phyloP scores from a whole-genome alignment of 106 monocot species.

The Alisma plantagoaquatica region DNA sequence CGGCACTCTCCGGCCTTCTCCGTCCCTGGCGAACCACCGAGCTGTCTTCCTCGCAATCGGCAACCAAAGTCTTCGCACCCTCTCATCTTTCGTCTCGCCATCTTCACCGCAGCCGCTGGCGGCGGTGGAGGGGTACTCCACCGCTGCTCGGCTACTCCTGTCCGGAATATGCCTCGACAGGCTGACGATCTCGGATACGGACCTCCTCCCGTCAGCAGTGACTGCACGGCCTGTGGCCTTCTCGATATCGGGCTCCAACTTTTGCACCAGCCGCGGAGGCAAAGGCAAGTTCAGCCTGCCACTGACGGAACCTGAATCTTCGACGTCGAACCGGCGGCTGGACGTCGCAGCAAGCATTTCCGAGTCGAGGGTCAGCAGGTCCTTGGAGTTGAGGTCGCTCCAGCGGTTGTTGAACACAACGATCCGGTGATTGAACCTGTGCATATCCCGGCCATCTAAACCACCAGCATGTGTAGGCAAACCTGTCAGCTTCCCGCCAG shows the following conservation, averaged over 20 bases:
- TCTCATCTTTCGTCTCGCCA: conserved; percentile 38
- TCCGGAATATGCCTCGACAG: not conserved
- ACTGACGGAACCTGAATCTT: not conserved
- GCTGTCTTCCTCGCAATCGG: conserved; percentile 65
- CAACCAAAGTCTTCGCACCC: conserved; percentile 49
- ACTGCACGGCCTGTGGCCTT: conserved; percentile 23
- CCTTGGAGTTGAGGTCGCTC: conserved; percentile 77
- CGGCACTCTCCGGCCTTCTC: conserved; percentile 18
- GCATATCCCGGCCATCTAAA: not conserved
- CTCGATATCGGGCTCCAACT: conserved; percentile 24
- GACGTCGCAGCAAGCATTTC: conserved; percentile 42
- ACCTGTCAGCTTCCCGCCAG: not conserved
- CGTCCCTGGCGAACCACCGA: conserved; percentile 60
- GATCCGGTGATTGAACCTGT: conserved; percentile 59
- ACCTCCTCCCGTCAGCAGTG: no score
- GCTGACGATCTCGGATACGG: not conserved
- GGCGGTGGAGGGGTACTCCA: conserved; percentile 71
- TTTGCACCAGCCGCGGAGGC: conserved; percentile 40
- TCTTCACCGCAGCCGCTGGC: conserved; percentile 15
- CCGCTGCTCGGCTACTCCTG: conserved; percentile 17
- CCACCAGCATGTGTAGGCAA: not conserved
- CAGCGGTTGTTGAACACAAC: conserved; percentile 63
- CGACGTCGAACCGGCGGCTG: conserved; percentile 25
- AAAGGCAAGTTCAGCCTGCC: conserved; percentile 1
- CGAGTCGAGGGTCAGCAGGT: conserved; percentile 48